phyloP scores from a whole-genome alignment of 441 rosid genomes.

The Arabidopsis lyrata region DNA sequence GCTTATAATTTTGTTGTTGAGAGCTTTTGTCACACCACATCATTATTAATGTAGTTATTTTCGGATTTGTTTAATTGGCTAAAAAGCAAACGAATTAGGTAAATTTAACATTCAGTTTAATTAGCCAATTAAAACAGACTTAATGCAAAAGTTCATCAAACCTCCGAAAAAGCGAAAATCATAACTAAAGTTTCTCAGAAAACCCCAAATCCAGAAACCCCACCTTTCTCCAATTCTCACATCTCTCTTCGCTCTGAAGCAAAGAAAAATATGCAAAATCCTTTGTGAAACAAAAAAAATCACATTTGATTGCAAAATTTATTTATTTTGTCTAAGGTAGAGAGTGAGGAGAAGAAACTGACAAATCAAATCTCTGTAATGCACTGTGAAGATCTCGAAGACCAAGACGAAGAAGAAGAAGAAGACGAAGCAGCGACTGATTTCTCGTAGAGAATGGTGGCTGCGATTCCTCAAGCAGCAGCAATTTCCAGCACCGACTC shows the following conservation, averaged over 20 bases:
- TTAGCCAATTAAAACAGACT: not conserved
- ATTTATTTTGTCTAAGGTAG: conserved; percentile 12
- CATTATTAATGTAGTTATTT: not conserved
- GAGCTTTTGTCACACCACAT: not conserved
- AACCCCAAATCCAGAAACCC: conserved; percentile 50
- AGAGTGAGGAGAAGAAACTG: not conserved
- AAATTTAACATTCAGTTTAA: not conserved
- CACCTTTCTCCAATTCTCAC: conserved; percentile 34
- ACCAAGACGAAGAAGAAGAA: conserved; percentile 24
- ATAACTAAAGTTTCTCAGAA: conserved; percentile 27
- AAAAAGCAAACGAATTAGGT: not conserved
- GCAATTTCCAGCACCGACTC: conserved; percentile 30
- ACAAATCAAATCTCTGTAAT: conserved; percentile 40
- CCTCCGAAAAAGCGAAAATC: not conserved
- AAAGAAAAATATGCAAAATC: conserved; percentile 41
- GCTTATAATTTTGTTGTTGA: not conserved
- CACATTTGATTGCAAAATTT: not conserved
- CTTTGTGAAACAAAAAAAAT: conserved; percentile 5
- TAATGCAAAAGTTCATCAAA: not conserved
- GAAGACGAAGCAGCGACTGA: conserved; percentile 34
- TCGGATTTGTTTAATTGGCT: not conserved
- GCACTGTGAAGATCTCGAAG: conserved; percentile 55
- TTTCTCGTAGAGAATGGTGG: conserved; percentile 55
- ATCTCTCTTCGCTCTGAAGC: conserved; percentile 39
- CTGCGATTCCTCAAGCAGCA: conserved; percentile 64